Percentiles rank a stretch among this genome's conserved stretches.
Conservation (phyloP, 2,329 filamentous ascomycete species). For the Stachybotrys elegans region DNA sequence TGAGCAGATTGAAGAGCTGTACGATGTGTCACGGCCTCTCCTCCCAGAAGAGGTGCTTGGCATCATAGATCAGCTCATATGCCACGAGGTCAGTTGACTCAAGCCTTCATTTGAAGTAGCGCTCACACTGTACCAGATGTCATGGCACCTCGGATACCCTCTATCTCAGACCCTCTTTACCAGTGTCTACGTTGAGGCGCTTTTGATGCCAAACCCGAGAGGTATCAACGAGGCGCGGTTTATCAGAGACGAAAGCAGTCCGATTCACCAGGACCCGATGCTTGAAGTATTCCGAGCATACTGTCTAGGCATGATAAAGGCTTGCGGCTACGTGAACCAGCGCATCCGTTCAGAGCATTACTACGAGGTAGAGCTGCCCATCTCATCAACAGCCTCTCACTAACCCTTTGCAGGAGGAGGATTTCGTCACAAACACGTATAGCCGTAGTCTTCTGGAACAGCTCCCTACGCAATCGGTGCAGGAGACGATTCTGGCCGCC, state of each 20-base stretch:
- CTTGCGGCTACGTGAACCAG: constrained; percentile 72
- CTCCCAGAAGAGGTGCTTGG: constrained; percentile 78
- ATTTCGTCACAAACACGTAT: constrained; percentile 91
- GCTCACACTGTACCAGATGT: constrained; percentile 55
- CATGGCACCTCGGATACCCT: constrained; percentile 95
- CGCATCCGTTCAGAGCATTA: constrained; percentile 79
- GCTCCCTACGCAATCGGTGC: constrained; percentile 53
- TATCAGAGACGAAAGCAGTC: constrained; percentile 26
- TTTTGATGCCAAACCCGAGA: constrained; percentile 66
- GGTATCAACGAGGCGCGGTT: constrained; percentile 64
- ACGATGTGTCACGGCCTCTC: constrained; percentile 64
- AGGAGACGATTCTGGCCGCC: constrained; percentile 48
- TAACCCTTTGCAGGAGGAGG: constrained; percentile 65
- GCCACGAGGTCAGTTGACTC: constrained; percentile 63
- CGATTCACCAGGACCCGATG: constrained; percentile 37
- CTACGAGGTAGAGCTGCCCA: constrained; percentile 62
- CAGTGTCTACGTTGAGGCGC: constrained; percentile 80
- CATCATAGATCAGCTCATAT: constrained; percentile 89
- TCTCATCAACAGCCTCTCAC: background rate
- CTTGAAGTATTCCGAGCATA: constrained; percentile 73
- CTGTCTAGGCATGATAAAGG: constrained; percentile 78
- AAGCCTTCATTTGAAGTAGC: background rate
- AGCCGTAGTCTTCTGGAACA: constrained; percentile 69
- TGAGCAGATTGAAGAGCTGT: constrained; percentile 78
- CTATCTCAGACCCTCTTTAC: constrained; percentile 93